Conservation (phyloP, 306 rosid genomes). For the Begonia masoniana region DNA sequence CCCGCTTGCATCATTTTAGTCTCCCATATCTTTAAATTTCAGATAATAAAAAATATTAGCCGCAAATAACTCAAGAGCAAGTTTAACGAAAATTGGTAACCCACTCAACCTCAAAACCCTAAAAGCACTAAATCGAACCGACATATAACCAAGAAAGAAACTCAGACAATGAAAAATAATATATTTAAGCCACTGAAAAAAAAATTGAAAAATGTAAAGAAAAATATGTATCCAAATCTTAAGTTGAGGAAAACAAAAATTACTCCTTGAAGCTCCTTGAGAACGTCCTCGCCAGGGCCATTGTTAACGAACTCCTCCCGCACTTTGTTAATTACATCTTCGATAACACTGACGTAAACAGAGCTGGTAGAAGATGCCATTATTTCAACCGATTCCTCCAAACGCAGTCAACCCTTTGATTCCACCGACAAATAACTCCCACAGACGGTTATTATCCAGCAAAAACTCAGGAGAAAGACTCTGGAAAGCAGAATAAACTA, state of each 20-base stretch:
- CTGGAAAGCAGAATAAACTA: constrained; percentile 11
- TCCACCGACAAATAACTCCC: constrained; percentile 4
- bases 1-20: constrained; percentile 87
- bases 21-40: constrained; percentile 63
- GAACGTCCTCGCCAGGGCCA: constrained; percentile 91
- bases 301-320: constrained; percentile 76
- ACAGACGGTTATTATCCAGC: constrained; percentile 4
- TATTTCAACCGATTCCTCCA: constrained; percentile 3
- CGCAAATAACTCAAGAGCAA: constrained; percentile 5
- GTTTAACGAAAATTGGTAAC: neutral
- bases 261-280: constrained; percentile 99
- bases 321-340: constrained; percentile 84
- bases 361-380: constrained; percentile 75
- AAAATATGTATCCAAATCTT: neutral
- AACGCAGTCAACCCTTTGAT: constrained; percentile 11
- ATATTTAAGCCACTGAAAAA: neutral
- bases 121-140: constrained; percentile 42
- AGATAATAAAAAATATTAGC: constrained; percentile 14
- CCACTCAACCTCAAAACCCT: constrained; percentile 13
- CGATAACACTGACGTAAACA: constrained; percentile 83
- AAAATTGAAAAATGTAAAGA: neutral
- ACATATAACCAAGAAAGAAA: constrained; percentile 10
- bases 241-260: constrained; percentile 12
- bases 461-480: constrained; percentile 6
- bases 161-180: neutral